Evolutionary conservation across 345 rosid species (phyloP).

Genomic region (Cochlearia excelsa): DNA sequence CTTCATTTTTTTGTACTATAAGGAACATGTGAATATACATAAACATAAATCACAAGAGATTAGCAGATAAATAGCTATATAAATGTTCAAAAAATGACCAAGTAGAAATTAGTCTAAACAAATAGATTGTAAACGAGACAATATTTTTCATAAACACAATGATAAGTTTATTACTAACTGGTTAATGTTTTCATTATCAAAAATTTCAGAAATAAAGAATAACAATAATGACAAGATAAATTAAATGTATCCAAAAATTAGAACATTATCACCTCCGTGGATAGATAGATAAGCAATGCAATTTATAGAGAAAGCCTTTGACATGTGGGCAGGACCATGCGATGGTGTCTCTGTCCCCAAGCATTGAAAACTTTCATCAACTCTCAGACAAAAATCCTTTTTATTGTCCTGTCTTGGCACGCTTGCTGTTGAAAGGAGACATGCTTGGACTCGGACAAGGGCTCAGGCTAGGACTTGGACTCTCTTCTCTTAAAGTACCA

Average conservation of each 20-base stretch:
- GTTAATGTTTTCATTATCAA: constrained; percentile 26
- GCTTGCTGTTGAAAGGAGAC: constrained; percentile 88
- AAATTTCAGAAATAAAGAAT: constrained; percentile 35
- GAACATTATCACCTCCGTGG: constrained; percentile 31
- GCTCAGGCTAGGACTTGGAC: constrained; percentile 83
- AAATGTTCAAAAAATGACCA: too few species aligned
- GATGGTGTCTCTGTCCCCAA: constrained; percentile 22
- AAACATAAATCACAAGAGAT: too few species aligned
- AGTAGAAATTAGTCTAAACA: too few species aligned
- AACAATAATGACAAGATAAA: constrained; percentile 34
- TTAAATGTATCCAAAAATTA: constrained; percentile 26
- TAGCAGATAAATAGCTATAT: too few species aligned
- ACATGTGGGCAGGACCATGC: constrained; percentile 4
- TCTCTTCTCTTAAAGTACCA: constrained; percentile 84
- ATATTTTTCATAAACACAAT: too few species aligned
- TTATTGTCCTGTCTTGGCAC: constrained; percentile 86
- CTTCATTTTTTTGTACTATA: too few species aligned
- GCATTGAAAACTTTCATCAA: constrained; percentile 8
- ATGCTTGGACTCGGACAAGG: constrained; percentile 87
- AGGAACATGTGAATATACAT: too few species aligned
- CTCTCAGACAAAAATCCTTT: not conserved
- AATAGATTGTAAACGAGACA: too few species aligned
- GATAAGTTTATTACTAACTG: constrained; percentile 28
- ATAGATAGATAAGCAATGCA: constrained; percentile 13
- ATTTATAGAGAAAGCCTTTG: not conserved